Evolutionary conservation across 1,284 basidiomycete genomes (phyloP).

Genomic region (Ustilago lituana): DNA sequence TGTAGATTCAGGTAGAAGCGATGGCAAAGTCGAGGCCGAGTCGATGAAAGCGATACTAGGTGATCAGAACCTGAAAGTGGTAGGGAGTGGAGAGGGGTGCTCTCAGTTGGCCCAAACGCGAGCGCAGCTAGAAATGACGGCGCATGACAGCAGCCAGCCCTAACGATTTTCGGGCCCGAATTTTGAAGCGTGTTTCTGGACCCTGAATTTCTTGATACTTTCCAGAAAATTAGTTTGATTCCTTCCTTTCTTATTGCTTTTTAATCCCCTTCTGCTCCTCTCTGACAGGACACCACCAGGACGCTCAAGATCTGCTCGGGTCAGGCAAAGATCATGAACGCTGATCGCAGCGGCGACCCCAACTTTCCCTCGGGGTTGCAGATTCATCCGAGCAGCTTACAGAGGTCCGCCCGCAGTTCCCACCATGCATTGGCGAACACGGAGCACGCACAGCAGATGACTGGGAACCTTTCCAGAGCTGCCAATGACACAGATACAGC

Average conservation of each 20-base stretch:
- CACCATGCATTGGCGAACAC: too few species aligned
- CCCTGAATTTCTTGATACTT: conserved; percentile 18
- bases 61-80: too few species aligned
- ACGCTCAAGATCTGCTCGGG: conserved; percentile 9
- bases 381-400: conserved; percentile 50
- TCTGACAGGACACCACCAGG: conserved; percentile 1
- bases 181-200: conserved; percentile 18
- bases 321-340: conserved; percentile 10
- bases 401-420: not conserved
- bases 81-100: not conserved
- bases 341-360: conserved; percentile 43
- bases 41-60: too few species aligned
- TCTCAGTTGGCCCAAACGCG: conserved; percentile 29
- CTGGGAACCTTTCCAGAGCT: not conserved
- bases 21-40: too few species aligned
- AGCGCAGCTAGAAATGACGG: not conserved
- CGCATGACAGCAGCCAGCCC: conserved; percentile 7
- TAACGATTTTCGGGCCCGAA: conserved; percentile 36
- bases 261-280: too few species aligned
- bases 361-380: conserved; percentile 57
- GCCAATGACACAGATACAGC: conserved; percentile 1
- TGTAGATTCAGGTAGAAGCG: too few species aligned
- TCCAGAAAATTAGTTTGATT: too few species aligned
- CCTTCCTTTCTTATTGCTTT: too few species aligned
- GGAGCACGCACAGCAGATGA: not conserved